Conservation (phyloP, 192 early-diverging fungal genomes). For the Coemansia sp. region DNA sequence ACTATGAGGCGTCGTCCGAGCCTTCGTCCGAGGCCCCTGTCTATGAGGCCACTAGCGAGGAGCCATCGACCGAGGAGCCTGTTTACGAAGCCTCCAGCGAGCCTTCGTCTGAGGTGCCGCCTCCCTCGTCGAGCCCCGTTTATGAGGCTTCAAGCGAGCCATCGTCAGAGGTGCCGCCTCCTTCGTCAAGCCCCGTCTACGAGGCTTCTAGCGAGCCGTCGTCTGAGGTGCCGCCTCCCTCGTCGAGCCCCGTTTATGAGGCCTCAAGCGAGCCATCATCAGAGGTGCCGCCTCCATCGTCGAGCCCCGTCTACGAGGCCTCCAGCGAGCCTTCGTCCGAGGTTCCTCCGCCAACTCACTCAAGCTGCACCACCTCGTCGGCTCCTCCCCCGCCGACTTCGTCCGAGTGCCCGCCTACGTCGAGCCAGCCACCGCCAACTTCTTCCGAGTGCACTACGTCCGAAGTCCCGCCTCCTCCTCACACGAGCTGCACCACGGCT, state of each 20-base stretch:
- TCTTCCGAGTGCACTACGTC: conserved; percentile 11
- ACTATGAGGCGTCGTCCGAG: conserved; percentile 13
- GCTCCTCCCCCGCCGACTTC: conserved; percentile 9
- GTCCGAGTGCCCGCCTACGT: neutral
- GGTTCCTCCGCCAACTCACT: conserved; percentile 4
- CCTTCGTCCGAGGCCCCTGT: conserved; percentile 16
- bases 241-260: neutral
- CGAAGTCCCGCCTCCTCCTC: conserved; percentile 10
- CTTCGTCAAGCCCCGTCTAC: conserved; percentile 5
- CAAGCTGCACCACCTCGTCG: neutral
- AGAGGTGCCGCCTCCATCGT: conserved; percentile 1
- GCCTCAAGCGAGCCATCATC: conserved; percentile 3
- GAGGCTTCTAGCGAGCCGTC: conserved; percentile 7
- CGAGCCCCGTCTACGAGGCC: neutral
- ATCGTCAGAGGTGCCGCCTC: conserved; percentile 15
- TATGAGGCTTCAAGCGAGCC: conserved; percentile 5
- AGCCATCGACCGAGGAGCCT: conserved; percentile 11
- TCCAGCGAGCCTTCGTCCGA: conserved; percentile 9
- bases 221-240: conserved; percentile 9
- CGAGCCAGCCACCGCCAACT: neutral
- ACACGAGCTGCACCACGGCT: conserved; percentile 2
- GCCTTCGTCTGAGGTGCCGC: conserved; percentile 14
- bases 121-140: conserved; percentile 4
- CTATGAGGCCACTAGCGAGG: conserved; percentile 17
- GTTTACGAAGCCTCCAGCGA: conserved; percentile 1